Percentiles rank a stretch among this genome's conserved stretches.
Conservation (phyloP, 2,329 filamentous ascomycete species). For the Neopestalotiopsis sp. region DNA sequence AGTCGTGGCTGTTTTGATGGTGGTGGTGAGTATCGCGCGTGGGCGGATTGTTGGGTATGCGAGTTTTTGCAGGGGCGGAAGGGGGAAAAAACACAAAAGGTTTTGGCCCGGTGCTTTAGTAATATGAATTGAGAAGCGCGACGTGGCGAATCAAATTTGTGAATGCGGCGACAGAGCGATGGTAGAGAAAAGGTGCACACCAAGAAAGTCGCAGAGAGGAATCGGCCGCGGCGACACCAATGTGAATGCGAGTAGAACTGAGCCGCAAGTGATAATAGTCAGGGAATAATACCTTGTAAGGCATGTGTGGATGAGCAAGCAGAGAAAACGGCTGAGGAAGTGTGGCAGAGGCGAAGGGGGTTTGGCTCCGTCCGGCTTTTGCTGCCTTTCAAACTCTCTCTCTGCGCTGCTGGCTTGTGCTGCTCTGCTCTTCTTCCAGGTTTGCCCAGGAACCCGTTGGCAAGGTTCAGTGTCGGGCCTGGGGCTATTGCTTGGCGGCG, state of each 20-base stretch:
- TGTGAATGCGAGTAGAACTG: constrained; percentile 9
- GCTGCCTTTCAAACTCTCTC: background rate
- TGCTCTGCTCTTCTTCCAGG: background rate
- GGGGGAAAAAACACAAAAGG: background rate
- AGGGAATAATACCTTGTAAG: background rate
- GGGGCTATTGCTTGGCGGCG: constrained; percentile 3
- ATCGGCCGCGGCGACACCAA: constrained; percentile 3
- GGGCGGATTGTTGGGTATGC: background rate
- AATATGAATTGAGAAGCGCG: constrained; percentile 8
- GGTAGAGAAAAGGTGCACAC: background rate
- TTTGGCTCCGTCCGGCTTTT: background rate
- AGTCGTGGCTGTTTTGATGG: constrained; percentile 38
- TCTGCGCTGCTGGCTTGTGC: background rate
- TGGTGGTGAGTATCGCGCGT: constrained; percentile 31
- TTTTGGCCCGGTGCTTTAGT: background rate
- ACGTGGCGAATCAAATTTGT: constrained; percentile 8
- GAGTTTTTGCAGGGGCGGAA: background rate
- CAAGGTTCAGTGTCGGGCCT: background rate
- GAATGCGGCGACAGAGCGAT: background rate
- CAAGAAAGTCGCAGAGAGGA: background rate
- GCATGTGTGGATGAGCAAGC: constrained; percentile 14
- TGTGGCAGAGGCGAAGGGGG: constrained; percentile 15
- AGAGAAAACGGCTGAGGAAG: constrained; percentile 9
- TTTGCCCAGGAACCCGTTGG: background rate
- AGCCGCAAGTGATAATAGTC: constrained; percentile 11